phyloP scores from a whole-genome alignment of 345 rosid species.

The Durio zibethinus region DNA sequence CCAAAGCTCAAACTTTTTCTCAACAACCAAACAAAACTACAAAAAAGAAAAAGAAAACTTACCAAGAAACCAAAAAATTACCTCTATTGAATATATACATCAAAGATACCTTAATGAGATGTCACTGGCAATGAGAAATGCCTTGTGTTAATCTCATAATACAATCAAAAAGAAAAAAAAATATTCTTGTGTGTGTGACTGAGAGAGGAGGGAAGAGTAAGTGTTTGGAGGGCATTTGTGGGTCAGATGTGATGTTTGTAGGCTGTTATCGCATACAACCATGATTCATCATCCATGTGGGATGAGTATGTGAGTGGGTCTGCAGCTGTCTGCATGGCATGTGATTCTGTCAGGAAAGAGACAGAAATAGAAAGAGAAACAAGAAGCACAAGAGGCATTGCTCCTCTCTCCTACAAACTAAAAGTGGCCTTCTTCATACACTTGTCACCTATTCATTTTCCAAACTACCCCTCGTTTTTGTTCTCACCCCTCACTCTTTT shows the following conservation, averaged over 20 bases:
- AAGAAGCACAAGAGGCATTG: not conserved
- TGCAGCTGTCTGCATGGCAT: conserved; percentile 51
- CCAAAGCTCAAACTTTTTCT: conserved; percentile 22
- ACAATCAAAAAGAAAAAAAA: conserved; percentile 21
- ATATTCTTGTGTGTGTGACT: not conserved
- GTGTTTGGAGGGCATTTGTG: conserved; percentile 12
- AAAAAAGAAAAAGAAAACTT: conserved; percentile 14
- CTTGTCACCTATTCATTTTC: not conserved
- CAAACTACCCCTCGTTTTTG: not conserved
- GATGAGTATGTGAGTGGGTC: conserved; percentile 56
- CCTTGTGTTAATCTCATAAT: conserved; percentile 24
- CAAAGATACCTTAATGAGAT: conserved; percentile 9
- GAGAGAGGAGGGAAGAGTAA: not conserved
- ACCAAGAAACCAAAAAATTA: conserved; percentile 24
- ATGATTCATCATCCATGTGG: conserved; percentile 65
- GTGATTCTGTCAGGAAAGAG: conserved; percentile 49
- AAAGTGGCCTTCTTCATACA: not conserved
- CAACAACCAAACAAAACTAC: conserved; percentile 22
- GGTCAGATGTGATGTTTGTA: conserved; percentile 33
- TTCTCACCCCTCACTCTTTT: no score
- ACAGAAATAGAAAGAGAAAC: not conserved
- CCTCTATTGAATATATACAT: not conserved
- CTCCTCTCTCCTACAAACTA: not conserved
- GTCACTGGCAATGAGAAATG: conserved; percentile 24
- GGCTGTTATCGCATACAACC: conserved; percentile 27